Conservation (phyloP, 768 basidiomycete species). For the Candolleomyces efflorescens region DNA sequence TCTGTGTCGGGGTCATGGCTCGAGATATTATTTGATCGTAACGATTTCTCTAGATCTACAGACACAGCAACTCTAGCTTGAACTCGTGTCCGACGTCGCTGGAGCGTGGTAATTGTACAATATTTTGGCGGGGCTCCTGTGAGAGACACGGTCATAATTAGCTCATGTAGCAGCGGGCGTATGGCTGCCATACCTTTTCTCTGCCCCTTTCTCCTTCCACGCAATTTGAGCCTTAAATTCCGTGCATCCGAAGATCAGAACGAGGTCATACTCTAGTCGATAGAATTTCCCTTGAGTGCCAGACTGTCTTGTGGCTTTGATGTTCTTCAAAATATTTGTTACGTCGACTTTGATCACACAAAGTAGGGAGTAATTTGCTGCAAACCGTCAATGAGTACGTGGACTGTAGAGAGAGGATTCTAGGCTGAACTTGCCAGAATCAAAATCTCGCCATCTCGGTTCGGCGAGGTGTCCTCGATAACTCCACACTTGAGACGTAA, state of each 20-base stretch:
- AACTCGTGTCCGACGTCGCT: too few species aligned
- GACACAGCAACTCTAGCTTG: too few species aligned
- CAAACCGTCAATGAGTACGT: background rate
- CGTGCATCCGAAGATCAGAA: conserved; percentile 47
- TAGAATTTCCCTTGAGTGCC: background rate
- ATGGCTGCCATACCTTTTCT: background rate
- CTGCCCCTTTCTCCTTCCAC: conserved; percentile 35
- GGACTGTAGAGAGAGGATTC: background rate
- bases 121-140: too few species aligned
- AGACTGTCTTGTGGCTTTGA: background rate
- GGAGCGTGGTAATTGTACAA: too few species aligned
- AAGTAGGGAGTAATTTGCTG: background rate
- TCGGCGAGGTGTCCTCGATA: background rate
- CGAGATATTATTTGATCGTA: too few species aligned
- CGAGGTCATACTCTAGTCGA: conserved; percentile 23
- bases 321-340: background rate
- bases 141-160: too few species aligned
- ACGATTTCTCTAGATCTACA: too few species aligned
- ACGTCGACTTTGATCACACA: background rate
- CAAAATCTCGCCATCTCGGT: background rate
- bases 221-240: conserved; percentile 46
- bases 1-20: too few species aligned
- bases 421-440: background rate
- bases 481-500: background rate
- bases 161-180: too few species aligned